Evolutionary conservation across 1,284 basidiomycete species (phyloP).

Genomic region (Athelia sp.): DNA sequence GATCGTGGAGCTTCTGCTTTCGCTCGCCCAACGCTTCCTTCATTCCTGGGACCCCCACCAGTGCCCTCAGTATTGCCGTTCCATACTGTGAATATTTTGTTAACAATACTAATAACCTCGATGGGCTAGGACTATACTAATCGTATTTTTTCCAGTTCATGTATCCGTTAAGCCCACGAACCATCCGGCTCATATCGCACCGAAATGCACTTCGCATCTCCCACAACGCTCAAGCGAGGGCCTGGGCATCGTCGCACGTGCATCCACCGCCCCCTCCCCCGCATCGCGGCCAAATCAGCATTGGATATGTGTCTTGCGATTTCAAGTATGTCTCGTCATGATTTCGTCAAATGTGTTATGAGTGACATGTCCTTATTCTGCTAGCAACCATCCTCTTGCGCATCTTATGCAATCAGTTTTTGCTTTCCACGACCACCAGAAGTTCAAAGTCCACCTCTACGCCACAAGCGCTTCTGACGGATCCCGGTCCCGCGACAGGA

Average conservation of each 20-base stretch:
- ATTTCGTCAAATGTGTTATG: not conserved
- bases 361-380: not conserved
- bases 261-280: conserved; percentile 50
- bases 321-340: conserved; percentile 33
- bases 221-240: conserved; percentile 40
- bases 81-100: conserved; percentile 36
- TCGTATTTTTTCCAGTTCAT: conserved; percentile 38
- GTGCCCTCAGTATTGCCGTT: conserved; percentile 57
- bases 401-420: conserved; percentile 64
- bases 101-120: not conserved
- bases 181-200: conserved; percentile 52
- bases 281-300: conserved; percentile 36
- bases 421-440: conserved; percentile 40
- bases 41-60: conserved; percentile 33
- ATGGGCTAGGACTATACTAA: not conserved
- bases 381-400: conserved; percentile 54
- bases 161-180: conserved; percentile 44
- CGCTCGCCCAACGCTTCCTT: conserved; percentile 22
- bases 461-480: conserved; percentile 52
- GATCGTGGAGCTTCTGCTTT: conserved; percentile 8
- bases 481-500: conserved; percentile 45
- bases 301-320: conserved; percentile 59
- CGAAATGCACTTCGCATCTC: conserved; percentile 54
- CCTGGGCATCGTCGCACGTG: conserved; percentile 43
- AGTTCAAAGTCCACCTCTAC: conserved; percentile 49